phyloP scores from a whole-genome alignment of 1,139 yeast genomes.

The Blastobotrys apis region DNA sequence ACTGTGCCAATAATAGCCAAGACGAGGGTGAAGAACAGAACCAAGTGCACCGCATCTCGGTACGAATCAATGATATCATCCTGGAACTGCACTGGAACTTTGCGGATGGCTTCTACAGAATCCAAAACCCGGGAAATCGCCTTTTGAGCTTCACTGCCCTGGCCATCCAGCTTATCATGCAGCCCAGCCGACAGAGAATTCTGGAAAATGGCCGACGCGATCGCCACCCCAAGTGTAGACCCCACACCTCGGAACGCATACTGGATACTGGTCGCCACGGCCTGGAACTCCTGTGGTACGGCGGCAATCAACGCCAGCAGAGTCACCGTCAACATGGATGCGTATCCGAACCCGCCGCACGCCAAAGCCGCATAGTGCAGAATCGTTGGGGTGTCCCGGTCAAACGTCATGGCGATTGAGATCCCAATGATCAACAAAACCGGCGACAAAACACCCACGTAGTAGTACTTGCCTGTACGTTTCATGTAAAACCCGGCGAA shows the following conservation, averaged over 20 bases:
- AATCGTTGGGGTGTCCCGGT: constrained; percentile 16
- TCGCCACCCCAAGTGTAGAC: constrained; percentile 64
- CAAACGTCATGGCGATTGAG: constrained; percentile 27
- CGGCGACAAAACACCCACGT: constrained; percentile 46
- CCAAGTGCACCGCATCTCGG: constrained; percentile 47
- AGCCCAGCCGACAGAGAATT: constrained; percentile 37
- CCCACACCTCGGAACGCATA: constrained; percentile 74
- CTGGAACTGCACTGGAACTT: constrained; percentile 48
- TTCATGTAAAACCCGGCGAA: constrained; percentile 69
- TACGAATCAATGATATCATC: constrained; percentile 48
- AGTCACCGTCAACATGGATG: constrained; percentile 62
- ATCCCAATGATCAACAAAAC: constrained; percentile 47
- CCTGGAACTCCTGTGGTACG: constrained; percentile 58
- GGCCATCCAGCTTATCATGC: constrained; percentile 36
- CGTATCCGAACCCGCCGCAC: constrained; percentile 55
- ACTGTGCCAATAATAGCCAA: constrained; percentile 39
- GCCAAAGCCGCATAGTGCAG: constrained; percentile 35
- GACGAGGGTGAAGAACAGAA: constrained; percentile 47
- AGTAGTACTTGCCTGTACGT: constrained; percentile 61
- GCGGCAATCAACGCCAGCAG: constrained; percentile 63
- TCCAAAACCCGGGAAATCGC: constrained; percentile 51
- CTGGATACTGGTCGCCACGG: constrained; percentile 70
- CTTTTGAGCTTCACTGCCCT: constrained; percentile 25
- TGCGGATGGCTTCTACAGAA: constrained; percentile 52
- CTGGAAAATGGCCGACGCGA: constrained; percentile 63